Conservation (phyloP, 352 stramenopile genomes). For the Thraustotheca clavata region DNA sequence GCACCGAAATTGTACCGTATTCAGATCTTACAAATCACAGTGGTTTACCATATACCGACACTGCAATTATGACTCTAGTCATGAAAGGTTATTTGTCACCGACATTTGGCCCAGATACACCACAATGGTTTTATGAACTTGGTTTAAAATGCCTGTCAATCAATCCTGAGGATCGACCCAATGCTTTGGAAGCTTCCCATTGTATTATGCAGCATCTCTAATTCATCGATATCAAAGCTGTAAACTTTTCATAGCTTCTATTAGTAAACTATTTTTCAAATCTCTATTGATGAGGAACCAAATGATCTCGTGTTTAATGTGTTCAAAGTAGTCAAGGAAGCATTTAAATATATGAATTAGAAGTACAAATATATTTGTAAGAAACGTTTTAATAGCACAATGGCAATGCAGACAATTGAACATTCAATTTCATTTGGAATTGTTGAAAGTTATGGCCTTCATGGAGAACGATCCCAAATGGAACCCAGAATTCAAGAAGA, state of each 20-base stretch:
- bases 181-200: too few relatives aligned
- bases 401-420: too few relatives aligned
- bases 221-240: too few relatives aligned
- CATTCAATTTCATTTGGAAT: not conserved
- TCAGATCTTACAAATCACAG: not conserved
- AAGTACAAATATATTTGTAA: too few relatives aligned
- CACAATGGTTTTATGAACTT: not conserved
- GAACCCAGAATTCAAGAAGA: not conserved
- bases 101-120: not conserved
- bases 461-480: not conserved
- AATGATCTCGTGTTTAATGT: too few relatives aligned
- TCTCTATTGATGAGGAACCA: too few relatives aligned
- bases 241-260: too few relatives aligned
- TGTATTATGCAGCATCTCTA: too few relatives aligned
- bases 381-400: too few relatives aligned
- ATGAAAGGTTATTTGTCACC: not conserved
- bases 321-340: too few relatives aligned
- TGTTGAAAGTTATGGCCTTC: not conserved
- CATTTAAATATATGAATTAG: too few relatives aligned
- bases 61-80: constrained; percentile 9
- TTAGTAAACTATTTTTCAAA: too few relatives aligned
- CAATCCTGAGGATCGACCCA: not conserved
- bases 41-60: constrained; percentile 8
- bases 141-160: not conserved
- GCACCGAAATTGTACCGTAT: constrained; percentile 8